Evolutionary conservation across 768 basidiomycete species (phyloP), one percentile per base, ranked within the genome.

Genomic region (Epithele typhae): DNA sequence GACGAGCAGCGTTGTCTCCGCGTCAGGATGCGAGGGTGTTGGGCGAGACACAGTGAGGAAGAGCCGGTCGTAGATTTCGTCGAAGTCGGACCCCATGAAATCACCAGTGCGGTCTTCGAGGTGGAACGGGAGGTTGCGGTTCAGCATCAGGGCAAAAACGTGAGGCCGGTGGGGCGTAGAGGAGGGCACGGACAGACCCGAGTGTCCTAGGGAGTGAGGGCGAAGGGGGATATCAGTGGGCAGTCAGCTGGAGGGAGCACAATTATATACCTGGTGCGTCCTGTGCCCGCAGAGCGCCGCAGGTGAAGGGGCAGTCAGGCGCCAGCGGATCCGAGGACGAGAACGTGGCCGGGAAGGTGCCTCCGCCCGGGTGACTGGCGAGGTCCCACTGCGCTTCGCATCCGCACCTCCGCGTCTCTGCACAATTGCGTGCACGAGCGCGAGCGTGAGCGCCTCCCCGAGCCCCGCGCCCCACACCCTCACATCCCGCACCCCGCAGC

Each of bases 31-130:
- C 15, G 17, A 22, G 4, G 51, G 39, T 4, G 80, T 75, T 18
- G 69, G 64, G 3, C 76, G 74, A 5, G 75, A 64, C 27, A 87
- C 72, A 48, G 79, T 82, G 41, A 84, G 73, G 68, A 84, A 87
- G 52, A 80, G 66, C 45, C 86, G 78, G 64, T 89, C 86, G 59
- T 87, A 88, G 54, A 87, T 76, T 56, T 89, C 86, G 59, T 86
- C 84, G 52, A 79, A 87, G 69, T 89, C 84, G 1, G 82, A 74
- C 38, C 67, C 64, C 11, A 72, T 67, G 48, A 75, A 63, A 12
- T 66, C 63, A 17, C 77, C 83, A 0, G 84, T 81, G 37, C 82
- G 78, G 67, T 87, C 84, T 62, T 87, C 85, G 36, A 86, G 72
- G 37, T 75, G 75, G 53, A 76, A 76, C 15, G 81, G 79, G 46